Evolutionary conservation across 2,329 filamentous ascomycete genomes (phyloP).

Genomic region (Oidium heveae): DNA sequence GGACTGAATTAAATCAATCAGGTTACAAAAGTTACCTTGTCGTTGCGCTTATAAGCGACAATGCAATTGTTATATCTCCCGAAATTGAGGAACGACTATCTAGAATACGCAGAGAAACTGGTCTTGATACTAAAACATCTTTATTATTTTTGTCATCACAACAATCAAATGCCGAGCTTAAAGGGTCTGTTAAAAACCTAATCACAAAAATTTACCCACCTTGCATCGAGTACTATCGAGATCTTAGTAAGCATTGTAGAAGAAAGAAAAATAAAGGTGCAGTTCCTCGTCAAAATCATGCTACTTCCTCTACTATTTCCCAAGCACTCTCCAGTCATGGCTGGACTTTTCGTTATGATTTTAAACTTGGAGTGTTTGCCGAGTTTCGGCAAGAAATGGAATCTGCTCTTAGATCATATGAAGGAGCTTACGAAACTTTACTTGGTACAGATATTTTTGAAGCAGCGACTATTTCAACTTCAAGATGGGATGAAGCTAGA

Average conservation of each 20-base stretch:
- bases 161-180: conserved; percentile 43
- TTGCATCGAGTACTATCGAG: conserved; percentile 74
- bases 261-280: conserved; percentile 65
- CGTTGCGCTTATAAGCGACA: conserved; percentile 43
- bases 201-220: conserved; percentile 47
- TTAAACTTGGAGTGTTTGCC: conserved; percentile 73
- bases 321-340: conserved; percentile 63
- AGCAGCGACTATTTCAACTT: conserved; percentile 69
- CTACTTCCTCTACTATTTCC: conserved; percentile 62
- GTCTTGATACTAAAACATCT: conserved; percentile 53
- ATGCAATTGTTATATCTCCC: conserved; percentile 18
- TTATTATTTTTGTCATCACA: conserved; percentile 63
- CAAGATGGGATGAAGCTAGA: conserved; percentile 83
- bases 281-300: conserved; percentile 56
- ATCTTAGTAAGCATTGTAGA: conserved; percentile 74
- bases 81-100: conserved; percentile 54
- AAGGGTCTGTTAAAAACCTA: conserved; percentile 47
- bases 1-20: conserved; percentile 37
- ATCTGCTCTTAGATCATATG: conserved; percentile 59
- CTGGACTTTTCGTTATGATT: conserved; percentile 87
- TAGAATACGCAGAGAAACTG: conserved; percentile 54
- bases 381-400: conserved; percentile 91
- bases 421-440: conserved; percentile 63
- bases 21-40: conserved; percentile 58
- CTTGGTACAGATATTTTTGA: conserved; percentile 69